Evolutionary conservation across 768 basidiomycete species (phyloP).

Genomic region (Leccinum disarticulatum): DNA sequence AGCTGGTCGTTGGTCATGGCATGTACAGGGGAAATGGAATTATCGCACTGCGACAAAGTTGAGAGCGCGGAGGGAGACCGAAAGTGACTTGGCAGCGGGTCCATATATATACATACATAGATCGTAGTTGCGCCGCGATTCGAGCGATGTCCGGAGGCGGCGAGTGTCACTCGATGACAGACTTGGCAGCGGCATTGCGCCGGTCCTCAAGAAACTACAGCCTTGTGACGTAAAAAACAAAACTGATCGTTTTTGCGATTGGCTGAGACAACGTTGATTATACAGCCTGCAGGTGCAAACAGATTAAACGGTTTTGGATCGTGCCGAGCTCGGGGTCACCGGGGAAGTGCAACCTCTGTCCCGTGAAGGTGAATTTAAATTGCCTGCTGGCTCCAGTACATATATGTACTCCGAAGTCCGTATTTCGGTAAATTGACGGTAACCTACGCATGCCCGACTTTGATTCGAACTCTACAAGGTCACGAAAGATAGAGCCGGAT

Average conservation of each 20-base stretch:
- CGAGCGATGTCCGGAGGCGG: not conserved
- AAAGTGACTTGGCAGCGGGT: not conserved
- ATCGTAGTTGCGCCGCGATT: not conserved
- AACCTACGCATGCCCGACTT: no score
- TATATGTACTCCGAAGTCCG: no score
- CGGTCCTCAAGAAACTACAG: not conserved
- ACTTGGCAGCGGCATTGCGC: not conserved
- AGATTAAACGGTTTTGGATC: no score
- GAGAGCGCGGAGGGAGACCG: not conserved
- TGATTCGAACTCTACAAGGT: no score
- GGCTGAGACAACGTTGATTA: not conserved
- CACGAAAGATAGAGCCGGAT: no score
- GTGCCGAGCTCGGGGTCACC: no score
- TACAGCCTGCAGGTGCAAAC: no score
- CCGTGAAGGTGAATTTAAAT: no score
- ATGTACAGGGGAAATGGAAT: not conserved
- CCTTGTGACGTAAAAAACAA: not conserved
- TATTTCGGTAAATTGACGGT: no score
- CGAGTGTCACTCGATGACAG: not conserved
- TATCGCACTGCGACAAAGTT: not conserved
- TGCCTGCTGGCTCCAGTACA: no score
- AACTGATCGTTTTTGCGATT: not conserved
- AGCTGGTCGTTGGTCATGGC: slow-evolving; percentile 8
- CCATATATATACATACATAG: not conserved
- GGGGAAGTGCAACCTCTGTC: no score